Evolutionary conservation across 345 rosid species (phyloP).

Genomic region (Brassica cretica): DNA sequence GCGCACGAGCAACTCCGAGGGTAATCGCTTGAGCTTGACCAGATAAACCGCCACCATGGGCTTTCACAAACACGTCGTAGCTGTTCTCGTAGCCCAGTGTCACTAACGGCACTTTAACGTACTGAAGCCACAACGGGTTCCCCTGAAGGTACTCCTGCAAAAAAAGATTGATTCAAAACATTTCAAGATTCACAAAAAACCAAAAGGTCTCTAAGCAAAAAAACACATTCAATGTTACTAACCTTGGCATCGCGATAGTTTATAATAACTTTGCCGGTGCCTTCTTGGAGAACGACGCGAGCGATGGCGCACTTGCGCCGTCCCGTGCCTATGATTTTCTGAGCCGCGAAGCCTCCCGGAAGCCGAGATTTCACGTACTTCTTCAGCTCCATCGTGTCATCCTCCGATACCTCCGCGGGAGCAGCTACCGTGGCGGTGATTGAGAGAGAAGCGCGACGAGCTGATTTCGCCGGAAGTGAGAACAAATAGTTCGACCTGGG

Average conservation of each 20-base stretch:
- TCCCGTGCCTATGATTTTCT: slow-evolving; percentile 82
- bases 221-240: too few relatives aligned
- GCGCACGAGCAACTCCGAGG: slow-evolving; percentile 85
- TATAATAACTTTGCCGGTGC: slow-evolving; percentile 79
- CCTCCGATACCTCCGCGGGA: slow-evolving; percentile 36
- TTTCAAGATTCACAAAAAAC: background rate
- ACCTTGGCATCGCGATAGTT: slow-evolving; percentile 95
- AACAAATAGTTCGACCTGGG: slow-evolving; percentile 38
- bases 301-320: slow-evolving; percentile 91
- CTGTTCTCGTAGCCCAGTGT: slow-evolving; percentile 78
- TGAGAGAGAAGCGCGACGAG: slow-evolving; percentile 43
- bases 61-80: slow-evolving; percentile 90
- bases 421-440: slow-evolving; percentile 57
- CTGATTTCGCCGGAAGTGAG: slow-evolving; percentile 36
- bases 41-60: slow-evolving; percentile 90
- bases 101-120: slow-evolving; percentile 74
- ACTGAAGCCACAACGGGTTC: slow-evolving; percentile 94
- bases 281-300: slow-evolving; percentile 91
- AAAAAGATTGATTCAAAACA: background rate
- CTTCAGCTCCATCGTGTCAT: slow-evolving; percentile 53
- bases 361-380: slow-evolving; percentile 78
- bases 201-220: background rate
- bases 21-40: slow-evolving; percentile 99
- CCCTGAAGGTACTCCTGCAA: slow-evolving; percentile 93
- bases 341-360: slow-evolving; percentile 94